These are phyloP conservation scores for Solanum hybrid DNA, from an alignment of 305 asterid genomes.

Conservation along the genomic window DNA sequence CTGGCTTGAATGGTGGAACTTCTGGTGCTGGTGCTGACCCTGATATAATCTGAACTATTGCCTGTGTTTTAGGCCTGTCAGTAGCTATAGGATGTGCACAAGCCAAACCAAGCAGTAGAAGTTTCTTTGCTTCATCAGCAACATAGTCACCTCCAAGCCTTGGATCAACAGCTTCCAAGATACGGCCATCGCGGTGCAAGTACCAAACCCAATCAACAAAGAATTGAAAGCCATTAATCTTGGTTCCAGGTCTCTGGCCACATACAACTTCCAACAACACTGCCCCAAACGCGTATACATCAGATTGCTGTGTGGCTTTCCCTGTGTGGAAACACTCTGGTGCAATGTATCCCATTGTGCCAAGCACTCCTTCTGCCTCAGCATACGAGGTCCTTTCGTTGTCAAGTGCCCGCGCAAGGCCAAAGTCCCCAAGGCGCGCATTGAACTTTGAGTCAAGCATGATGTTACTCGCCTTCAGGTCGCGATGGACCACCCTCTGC, in stretches of 20 bases:
- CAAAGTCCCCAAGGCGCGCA: slow-evolving; percentile 84
- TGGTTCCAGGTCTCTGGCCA: slow-evolving; percentile 65
- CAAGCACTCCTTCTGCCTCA: slow-evolving; percentile 72
- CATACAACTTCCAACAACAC: slow-evolving; percentile 68
- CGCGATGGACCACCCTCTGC: slow-evolving; percentile 78
- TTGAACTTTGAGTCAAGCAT: slow-evolving; percentile 80
- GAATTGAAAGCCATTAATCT: slow-evolving; percentile 37
- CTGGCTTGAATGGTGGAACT: slow-evolving; percentile 79
- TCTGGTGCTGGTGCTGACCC: slow-evolving; percentile 48
- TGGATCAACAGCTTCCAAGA: slow-evolving; percentile 66
- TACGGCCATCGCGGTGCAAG: slow-evolving; percentile 58
- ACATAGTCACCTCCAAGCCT: slow-evolving; percentile 43
- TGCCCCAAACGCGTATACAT: slow-evolving; percentile 78
- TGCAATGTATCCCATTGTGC: slow-evolving; percentile 91
- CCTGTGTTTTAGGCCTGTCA: slow-evolving; percentile 70
- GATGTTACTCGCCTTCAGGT: slow-evolving; percentile 83
- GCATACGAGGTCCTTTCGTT: slow-evolving; percentile 74
- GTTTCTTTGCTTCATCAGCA: slow-evolving; percentile 52
- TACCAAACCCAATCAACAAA: slow-evolving; percentile 91
- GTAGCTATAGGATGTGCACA: slow-evolving; percentile 72
- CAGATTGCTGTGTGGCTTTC: slow-evolving; percentile 79
- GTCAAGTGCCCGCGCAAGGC: slow-evolving; percentile 84
- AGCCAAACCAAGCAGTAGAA: slow-evolving; percentile 62
- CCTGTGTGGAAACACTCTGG: slow-evolving; percentile 95
- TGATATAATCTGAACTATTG: slow-evolving; percentile 51